Evolutionary conservation across 176 grass and related monocot species (phyloP).

Genomic region (Aegilops bicornis): DNA sequence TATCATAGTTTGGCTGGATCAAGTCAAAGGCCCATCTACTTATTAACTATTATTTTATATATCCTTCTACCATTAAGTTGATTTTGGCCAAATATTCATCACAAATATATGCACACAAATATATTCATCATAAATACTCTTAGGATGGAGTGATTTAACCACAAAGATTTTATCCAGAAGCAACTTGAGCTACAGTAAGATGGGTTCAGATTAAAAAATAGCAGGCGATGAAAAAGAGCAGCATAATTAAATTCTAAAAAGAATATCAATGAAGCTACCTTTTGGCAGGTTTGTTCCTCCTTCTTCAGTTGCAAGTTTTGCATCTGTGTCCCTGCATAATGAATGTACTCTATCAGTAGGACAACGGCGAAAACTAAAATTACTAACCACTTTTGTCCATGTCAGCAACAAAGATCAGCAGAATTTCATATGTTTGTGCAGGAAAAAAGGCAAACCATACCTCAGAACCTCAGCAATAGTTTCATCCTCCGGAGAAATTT

Average conservation of each 20-base stretch:
- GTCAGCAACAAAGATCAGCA: constrained; percentile 4
- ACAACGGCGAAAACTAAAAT: neutral
- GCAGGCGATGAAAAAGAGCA: neutral
- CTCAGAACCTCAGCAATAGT: constrained; percentile 88
- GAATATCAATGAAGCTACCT: constrained; percentile 38
- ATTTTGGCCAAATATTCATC: neutral
- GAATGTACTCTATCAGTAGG: constrained; percentile 24
- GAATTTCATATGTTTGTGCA: constrained; percentile 8
- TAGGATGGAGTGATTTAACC: neutral
- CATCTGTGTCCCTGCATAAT: constrained; percentile 49
- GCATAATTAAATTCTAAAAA: neutral
- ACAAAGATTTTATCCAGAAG: neutral
- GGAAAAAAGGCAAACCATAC: constrained; percentile 37
- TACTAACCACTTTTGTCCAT: neutral
- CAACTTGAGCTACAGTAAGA: neutral
- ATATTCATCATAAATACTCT: neutral
- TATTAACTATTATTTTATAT: neutral
- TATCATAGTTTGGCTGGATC: constrained; percentile 16
- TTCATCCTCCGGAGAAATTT: constrained; percentile 88
- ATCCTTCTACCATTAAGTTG: neutral
- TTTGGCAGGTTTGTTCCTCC: constrained; percentile 37
- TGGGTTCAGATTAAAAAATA: neutral
- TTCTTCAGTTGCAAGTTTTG: constrained; percentile 46
- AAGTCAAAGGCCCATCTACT: neutral
- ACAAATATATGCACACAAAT: neutral